Evolutionary conservation across 2,329 filamentous ascomycete species (phyloP), one percentile per base, ranked within the genome.

Genomic region (Sporothrix euskadiensis): DNA sequence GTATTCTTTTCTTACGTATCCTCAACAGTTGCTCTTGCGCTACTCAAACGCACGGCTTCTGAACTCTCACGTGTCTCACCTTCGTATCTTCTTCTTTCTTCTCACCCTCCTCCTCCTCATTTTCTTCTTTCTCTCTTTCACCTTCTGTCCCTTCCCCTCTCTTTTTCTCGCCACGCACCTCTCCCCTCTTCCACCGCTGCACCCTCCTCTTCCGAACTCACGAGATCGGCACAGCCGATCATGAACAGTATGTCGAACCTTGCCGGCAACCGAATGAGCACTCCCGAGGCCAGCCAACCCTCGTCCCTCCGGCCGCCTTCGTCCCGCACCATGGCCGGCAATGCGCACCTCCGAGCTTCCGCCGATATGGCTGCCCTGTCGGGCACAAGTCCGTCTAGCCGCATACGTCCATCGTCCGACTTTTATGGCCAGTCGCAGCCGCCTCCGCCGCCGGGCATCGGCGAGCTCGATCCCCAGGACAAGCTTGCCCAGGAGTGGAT

Each of bases 401-500:
- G 94, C 77, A 97, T 97, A 79, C 93, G 96, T 74, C 96, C 96
- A 44, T 94, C 94, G 35, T 98, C 96, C 26, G 96, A 99, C 81
- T 94, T 98, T 82, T 97, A 95, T 82, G 94, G 93, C 76, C 93
- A 92, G 79, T 84, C 88, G 59, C 89, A 92, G 79, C 88, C 91
- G 26, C 65, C 44, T 52, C 65, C 65, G 44, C 65, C 65, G 8
- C 65, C 44, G 26, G 88, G 86, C 77, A 90, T 88, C 78, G 83
- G 88, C 26, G 94, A 98, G 72, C 83, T 84, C 76, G 96, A 98
- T 82, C 90, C 92, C 10, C 91, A 96, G 81, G 96, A 98, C 81
- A 95, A 94, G 83, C 92, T 95, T 76, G 94, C 95, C 69, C 94
- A 98, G 84, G 94, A 99, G 83, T 99, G 96, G 96, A 95, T 99